Base-by-base conservation (phyloP, 1,284 basidiomycete genomes). In the Inonotus hispidus region DNA sequence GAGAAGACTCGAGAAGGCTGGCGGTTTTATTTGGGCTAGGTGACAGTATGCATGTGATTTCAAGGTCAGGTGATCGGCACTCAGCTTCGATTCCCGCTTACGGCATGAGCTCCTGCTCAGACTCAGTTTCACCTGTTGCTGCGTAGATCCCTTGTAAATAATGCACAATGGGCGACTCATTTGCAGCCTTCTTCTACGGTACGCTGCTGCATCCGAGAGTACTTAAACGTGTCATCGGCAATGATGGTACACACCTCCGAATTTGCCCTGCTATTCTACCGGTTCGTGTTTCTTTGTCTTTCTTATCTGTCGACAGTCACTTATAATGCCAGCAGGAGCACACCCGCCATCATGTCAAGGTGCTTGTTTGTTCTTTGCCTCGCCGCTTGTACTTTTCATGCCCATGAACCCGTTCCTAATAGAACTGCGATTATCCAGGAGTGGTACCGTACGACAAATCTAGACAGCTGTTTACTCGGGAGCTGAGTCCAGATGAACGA, bases 171-270 rank as follows among this genome's bases (percentile, higher is more conserved):
- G n/a, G 32, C 7, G 49, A 58, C 27, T 37, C 39, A n/a, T 8
- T 38, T 29, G 45, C 47, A 1, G 89, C 89, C 3, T 95, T 95
- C 74, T 93, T 94, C 77, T 94, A 95, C 71, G 93, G 93, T 29
- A 93, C 90, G 0, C 72, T 84, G 4, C 72, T 82, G 63, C 80
- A 82, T 47, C 82, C 82, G 1, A 73, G 74, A 3, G 79, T 85
- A 63, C 71, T 84, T n/a, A 70, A 70, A 7, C 73, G 82, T 14
- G 83, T 85, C 10, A 76, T 84, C 35, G 79, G 78, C 1, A 77
- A 79, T 60, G 67, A 75, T 21, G 77, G 77, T 19, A 64, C 69
- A 5, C 68, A 75, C 38, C 72, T 84, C 6, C 66, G 72, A 19
- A 77, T 79, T 35, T 77, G 77, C 55, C 80, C 82, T 32, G 80